These are phyloP conservation scores for Candida dajiaensis DNA, from an alignment of 805 yeast species.

Conservation along the genomic window DNA sequence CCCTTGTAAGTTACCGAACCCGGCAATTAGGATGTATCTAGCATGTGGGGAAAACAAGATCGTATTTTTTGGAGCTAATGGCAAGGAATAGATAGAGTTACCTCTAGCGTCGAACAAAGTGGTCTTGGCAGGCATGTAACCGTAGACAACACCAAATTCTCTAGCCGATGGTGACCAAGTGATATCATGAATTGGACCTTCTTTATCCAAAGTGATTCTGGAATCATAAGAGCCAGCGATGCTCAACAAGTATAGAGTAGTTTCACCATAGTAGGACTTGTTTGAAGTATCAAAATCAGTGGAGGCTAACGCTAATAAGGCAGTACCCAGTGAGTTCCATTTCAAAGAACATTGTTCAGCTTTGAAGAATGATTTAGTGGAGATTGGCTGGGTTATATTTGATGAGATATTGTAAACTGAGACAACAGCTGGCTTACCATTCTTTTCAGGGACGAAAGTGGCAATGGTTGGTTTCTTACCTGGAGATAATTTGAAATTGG, in stretches of 20 bases:
- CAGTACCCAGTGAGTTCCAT: slow-evolving; percentile 95
- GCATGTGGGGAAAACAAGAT: slow-evolving; percentile 92
- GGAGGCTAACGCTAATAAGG: slow-evolving; percentile 85
- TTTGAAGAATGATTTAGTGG: slow-evolving; percentile 86
- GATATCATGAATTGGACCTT: slow-evolving; percentile 96
- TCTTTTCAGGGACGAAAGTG: slow-evolving; percentile 79
- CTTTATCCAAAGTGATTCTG: slow-evolving; percentile 79
- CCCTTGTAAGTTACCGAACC: slow-evolving; percentile 97
- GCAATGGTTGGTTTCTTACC: slow-evolving; percentile 89
- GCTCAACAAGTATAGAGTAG: slow-evolving; percentile 83
- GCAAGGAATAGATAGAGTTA: slow-evolving; percentile 73
- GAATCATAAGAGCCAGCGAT: slow-evolving; percentile 90
- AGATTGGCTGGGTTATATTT: slow-evolving; percentile 55
- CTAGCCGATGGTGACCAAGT: slow-evolving; percentile 96
- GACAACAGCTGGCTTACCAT: slow-evolving; percentile 86
- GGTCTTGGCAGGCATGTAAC: slow-evolving; percentile 96
- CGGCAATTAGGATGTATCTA: slow-evolving; percentile 85
- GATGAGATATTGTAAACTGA: slow-evolving; percentile 73
- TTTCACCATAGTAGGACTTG: slow-evolving; percentile 94
- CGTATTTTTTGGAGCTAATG: slow-evolving; percentile 85
- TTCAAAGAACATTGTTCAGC: slow-evolving; percentile 89
- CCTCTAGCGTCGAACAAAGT: slow-evolving; percentile 94
- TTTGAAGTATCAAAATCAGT: slow-evolving; percentile 95
- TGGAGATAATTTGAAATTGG: slow-evolving; percentile 69
- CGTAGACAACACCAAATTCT: slow-evolving; percentile 96